Evolutionary conservation across 2,329 filamentous ascomycete genomes (phyloP).

Genomic region (Aspergillus quadricinctus): DNA sequence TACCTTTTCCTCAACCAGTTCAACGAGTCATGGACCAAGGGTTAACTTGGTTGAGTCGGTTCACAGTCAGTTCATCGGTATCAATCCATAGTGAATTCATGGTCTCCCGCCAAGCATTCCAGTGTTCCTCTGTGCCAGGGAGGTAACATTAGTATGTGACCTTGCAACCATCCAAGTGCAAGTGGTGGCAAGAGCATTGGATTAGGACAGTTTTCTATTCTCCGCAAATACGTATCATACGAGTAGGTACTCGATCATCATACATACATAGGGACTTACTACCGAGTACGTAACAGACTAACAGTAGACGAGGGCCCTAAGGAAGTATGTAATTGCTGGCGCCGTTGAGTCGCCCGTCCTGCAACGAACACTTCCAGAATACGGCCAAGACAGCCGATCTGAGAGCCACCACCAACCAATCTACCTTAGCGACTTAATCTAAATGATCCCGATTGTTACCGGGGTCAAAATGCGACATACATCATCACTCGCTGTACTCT

Average conservation of each 20-base stretch:
- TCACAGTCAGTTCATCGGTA: too few relatives aligned
- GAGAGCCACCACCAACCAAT: conserved; percentile 12
- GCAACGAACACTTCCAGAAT: conserved; percentile 35
- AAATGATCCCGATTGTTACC: conserved; percentile 1
- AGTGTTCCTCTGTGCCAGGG: not conserved
- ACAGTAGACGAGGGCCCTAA: too few relatives aligned
- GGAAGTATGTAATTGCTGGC: not conserved
- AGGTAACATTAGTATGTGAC: not conserved
- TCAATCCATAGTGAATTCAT: not conserved
- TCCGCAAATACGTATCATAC: not conserved
- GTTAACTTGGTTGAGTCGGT: not conserved
- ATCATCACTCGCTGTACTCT: conserved; percentile 2
- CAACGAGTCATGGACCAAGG: not conserved
- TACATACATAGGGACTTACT: too few relatives aligned
- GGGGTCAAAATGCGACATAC: conserved; percentile 5
- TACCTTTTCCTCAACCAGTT: not conserved
- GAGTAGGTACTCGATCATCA: not conserved
- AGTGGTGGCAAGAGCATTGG: not conserved
- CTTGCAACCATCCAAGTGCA: not conserved
- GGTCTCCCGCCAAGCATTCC: not conserved
- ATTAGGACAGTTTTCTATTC: not conserved
- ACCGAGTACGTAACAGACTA: too few relatives aligned
- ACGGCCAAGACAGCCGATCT: conserved; percentile 14
- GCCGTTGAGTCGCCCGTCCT: conserved; percentile 9
- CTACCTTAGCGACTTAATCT: conserved; percentile 5